Evolutionary conservation across 176 grass and related monocot species (phyloP), one percentile per base, ranked within the genome.

Genomic region (Pharus latifolius): DNA sequence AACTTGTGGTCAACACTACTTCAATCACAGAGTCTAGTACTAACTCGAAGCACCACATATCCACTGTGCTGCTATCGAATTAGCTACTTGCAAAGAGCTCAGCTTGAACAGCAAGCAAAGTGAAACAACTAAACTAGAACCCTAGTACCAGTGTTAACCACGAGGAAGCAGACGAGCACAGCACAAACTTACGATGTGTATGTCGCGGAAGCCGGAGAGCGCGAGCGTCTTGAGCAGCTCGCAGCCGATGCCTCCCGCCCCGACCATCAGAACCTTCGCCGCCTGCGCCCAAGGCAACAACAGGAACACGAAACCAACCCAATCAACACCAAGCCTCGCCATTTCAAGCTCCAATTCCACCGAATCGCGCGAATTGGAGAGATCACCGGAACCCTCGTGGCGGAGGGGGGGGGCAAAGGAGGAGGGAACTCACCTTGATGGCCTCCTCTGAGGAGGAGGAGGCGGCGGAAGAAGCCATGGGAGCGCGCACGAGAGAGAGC

Each of bases 141-240:
- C 66, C 68, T 70, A 88, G 74, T 10, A 20, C 20, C 3, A 17
- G 1, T 18, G 42, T 3, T 3, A 75, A 17, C 29, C 18, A 33
- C 23, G 20, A 49, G 27, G 23, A 56, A 61, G 25, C 54, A 14
- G 17, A 55, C 15, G 7, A 47, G 53, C 7, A 78, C 28, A 31
- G 7, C 13, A 23, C 16, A 44, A 7, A 76, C 83, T 85, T 60
- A 99, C 96, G 77, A 99, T 86, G 90, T 99, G 87, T 52, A 99
- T 95, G 77, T 99, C 87, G 33, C 51, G 58, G 67, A 99, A 99
- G 35, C 90, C 90, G 32, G 96, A 95, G 49, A 99, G 90, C 10
- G 90, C 96, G 49, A 99, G 90, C 26, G 96, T 99, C 79, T 99
- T 99, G 76, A 99, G 87, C 44, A 99, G 85, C 90, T 99, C 96